Percentiles rank a stretch among this genome's conserved stretches.
phyloP scores from a whole-genome alignment of 352 stramenopile genomes.

The Pythium volutum region DNA sequence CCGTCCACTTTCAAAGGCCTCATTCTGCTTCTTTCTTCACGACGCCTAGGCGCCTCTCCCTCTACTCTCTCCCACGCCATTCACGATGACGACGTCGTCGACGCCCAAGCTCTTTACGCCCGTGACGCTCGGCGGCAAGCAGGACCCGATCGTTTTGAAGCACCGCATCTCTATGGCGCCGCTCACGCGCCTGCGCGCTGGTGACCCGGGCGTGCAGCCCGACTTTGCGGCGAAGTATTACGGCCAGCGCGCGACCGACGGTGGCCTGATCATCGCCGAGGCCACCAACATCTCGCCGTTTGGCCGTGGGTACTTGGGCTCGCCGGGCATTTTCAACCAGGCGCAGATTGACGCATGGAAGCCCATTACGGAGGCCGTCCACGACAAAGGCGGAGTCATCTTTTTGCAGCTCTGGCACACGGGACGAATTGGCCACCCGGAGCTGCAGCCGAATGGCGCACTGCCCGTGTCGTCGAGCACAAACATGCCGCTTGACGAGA shows the following conservation, averaged over 20 bases:
- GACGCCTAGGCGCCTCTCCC: not conserved
- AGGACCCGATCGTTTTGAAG: constrained; percentile 12
- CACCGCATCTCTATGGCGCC: constrained; percentile 42
- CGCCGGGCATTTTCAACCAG: constrained; percentile 26
- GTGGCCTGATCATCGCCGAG: constrained; percentile 36
- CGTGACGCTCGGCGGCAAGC: constrained; percentile 16
- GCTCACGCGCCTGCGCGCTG: constrained; percentile 26
- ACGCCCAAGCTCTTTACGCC: constrained; percentile 25
- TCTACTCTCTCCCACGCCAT: not conserved
- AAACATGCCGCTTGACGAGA: not conserved
- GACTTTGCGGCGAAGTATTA: constrained; percentile 8
- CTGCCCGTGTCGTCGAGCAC: constrained; percentile 33
- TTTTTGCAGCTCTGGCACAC: constrained; percentile 72
- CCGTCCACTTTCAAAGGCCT: not conserved
- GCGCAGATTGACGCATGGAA: constrained; percentile 14
- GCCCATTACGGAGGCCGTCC: not conserved
- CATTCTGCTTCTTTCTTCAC: not conserved
- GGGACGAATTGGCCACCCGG: constrained; percentile 43
- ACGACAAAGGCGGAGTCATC: constrained; percentile 19
- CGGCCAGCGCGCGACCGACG: constrained; percentile 26
- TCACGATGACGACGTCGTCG: not conserved
- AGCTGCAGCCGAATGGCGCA: constrained; percentile 24
- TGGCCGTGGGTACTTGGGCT: constrained; percentile 17
- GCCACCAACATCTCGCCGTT: constrained; percentile 6
- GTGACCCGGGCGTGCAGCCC: not conserved